Evolutionary conservation across 2,329 filamentous ascomycete genomes (phyloP).

Genomic region (Paraphaeosphaeria minitans): DNA sequence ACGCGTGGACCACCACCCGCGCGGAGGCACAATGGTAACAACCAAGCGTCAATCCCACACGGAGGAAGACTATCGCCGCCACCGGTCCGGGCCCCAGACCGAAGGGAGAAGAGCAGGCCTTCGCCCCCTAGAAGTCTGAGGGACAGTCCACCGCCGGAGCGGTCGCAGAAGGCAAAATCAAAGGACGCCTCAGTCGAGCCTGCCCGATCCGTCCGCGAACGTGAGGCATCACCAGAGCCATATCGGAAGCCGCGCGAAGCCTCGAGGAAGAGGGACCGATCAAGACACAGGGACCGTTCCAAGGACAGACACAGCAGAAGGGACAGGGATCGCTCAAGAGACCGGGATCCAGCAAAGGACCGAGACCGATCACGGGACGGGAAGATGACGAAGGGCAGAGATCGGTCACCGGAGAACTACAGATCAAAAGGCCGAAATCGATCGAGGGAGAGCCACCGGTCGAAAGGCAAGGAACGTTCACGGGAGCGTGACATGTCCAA

Average conservation of each 20-base stretch:
- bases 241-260: constrained; percentile 30
- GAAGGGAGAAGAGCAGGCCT: background rate
- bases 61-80: background rate
- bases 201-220: constrained; percentile 13
- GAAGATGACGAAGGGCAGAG: constrained; percentile 9
- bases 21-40: background rate
- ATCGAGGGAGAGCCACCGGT: constrained; percentile 13
- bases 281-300: constrained; percentile 21
- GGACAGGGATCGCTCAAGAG: constrained; percentile 17
- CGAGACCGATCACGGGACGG: constrained; percentile 11
- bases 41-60: background rate
- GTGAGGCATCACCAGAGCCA: constrained; percentile 34
- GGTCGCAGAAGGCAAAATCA: constrained; percentile 20
- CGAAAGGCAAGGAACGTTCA: constrained; percentile 14
- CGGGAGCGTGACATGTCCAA: constrained; percentile 11
- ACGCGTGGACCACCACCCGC: background rate
- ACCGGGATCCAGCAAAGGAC: constrained; percentile 1
- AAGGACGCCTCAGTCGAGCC: constrained; percentile 22
- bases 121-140: constrained; percentile 2
- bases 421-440: constrained; percentile 5
- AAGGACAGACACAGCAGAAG: background rate
- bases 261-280: constrained; percentile 20
- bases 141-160: constrained; percentile 17
- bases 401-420: constrained; percentile 17
- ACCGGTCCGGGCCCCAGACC: background rate